A percentile compares a stretch with the other conserved stretches of the same genome.
Evolutionary conservation across 352 stramenopile species (phyloP).

Genomic region (Phytophthora cactorum): DNA sequence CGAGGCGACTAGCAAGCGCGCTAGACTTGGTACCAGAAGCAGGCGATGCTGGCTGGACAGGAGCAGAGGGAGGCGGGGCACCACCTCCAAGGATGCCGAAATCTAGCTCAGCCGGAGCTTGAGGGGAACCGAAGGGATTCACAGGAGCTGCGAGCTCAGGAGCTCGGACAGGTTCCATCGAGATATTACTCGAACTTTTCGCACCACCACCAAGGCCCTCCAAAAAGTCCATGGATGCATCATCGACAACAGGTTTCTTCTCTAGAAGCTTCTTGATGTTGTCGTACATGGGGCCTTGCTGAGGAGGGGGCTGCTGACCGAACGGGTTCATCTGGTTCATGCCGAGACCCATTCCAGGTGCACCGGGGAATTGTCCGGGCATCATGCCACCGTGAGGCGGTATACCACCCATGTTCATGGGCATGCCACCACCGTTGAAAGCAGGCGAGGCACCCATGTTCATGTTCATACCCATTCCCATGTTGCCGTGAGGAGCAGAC

Average conservation of each 20-base stretch:
- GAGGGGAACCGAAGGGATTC: slow-evolving; percentile 25
- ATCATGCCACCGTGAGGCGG: slow-evolving; percentile 29
- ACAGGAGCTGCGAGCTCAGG: slow-evolving; percentile 17
- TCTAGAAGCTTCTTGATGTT: slow-evolving; percentile 86
- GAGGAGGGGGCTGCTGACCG: slow-evolving; percentile 37
- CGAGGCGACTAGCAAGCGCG: slow-evolving; percentile 65
- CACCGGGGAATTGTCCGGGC: slow-evolving; percentile 25
- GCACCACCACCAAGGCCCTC: slow-evolving; percentile 55
- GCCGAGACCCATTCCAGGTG: slow-evolving; percentile 28
- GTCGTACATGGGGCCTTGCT: slow-evolving; percentile 76
- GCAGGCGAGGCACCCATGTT: neutral
- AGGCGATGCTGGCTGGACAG: slow-evolving; percentile 20
- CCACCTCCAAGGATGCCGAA: slow-evolving; percentile 30
- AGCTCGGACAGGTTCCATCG: slow-evolving; percentile 17
- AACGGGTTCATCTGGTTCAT: slow-evolving; percentile 39
- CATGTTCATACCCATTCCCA: slow-evolving; percentile 36
- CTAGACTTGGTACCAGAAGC: slow-evolving; percentile 52
- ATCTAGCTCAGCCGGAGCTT: slow-evolving; percentile 22
- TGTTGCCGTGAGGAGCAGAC: slow-evolving; percentile 17
- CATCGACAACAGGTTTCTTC: slow-evolving; percentile 72
- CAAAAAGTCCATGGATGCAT: slow-evolving; percentile 70
- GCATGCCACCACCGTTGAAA: slow-evolving; percentile 7
- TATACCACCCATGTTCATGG: slow-evolving; percentile 27
- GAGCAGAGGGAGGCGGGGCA: slow-evolving; percentile 11
- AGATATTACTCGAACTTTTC: slow-evolving; percentile 17